Conservation (phyloP, 352 stramenopile species). For the Pythium volutum region DNA sequence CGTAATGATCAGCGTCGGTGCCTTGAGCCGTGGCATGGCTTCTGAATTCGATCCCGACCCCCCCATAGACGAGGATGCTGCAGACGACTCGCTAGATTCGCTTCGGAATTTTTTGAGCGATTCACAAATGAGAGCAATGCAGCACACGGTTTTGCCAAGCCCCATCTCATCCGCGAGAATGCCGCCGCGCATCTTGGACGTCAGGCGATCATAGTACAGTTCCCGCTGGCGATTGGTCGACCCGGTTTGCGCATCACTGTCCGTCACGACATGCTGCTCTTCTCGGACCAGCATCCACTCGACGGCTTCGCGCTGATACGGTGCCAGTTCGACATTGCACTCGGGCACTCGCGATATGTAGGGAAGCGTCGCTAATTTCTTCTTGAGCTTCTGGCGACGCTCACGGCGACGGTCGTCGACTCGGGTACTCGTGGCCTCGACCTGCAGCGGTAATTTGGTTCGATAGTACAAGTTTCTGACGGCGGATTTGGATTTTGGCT, state of each 20-base stretch:
- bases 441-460: conserved; percentile 56
- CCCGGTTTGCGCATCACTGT: conserved; percentile 21
- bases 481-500: conserved; percentile 7
- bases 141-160: conserved; percentile 89
- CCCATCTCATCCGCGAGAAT: conserved; percentile 90
- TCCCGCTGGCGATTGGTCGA: conserved; percentile 23
- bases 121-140: conserved; percentile 74
- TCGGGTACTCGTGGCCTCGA: conserved; percentile 53
- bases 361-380: conserved; percentile 11
- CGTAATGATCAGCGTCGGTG: conserved; percentile 75
- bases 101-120: conserved; percentile 48
- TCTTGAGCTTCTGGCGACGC: conserved; percentile 34
- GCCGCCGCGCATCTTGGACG: conserved; percentile 48
- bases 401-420: conserved; percentile 42
- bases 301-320: conserved; percentile 85
- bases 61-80: background rate
- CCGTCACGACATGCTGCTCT: conserved; percentile 1
- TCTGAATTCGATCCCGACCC: conserved; percentile 2
- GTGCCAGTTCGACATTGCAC: conserved; percentile 53
- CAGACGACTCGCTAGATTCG: conserved; percentile 18
- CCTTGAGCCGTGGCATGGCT: conserved; percentile 35
- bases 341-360: conserved; percentile 32
- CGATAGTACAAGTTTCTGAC: conserved; percentile 33
- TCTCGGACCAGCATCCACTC: conserved; percentile 87
- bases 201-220: conserved; percentile 27